Conservation (phyloP, 164 flowering plant species). For the Vitis labrusca region DNA sequence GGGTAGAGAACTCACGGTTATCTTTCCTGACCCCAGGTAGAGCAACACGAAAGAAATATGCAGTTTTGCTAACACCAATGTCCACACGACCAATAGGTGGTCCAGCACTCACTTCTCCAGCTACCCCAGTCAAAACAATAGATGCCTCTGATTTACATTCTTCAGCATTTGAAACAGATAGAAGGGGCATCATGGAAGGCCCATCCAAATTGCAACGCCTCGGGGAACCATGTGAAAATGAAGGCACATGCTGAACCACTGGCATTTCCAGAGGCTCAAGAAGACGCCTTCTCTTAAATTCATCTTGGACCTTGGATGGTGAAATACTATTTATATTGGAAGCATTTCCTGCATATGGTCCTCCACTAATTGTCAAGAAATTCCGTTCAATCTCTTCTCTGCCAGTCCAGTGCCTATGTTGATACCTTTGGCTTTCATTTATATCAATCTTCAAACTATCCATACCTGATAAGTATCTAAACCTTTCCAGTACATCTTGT, state of each 20-base stretch:
- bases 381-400: constrained; percentile 4
- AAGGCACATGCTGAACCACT: constrained; percentile 2
- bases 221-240: background rate
- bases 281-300: constrained; percentile 8
- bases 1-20: constrained; percentile 22
- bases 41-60: constrained; percentile 64
- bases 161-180: constrained; percentile 21
- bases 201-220: constrained; percentile 14
- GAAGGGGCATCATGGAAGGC: constrained; percentile 29
- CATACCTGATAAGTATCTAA: constrained; percentile 22
- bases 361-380: constrained; percentile 3
- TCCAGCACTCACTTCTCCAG: constrained; percentile 39
- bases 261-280: constrained; percentile 12
- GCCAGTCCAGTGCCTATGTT: constrained; percentile 11
- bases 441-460: constrained; percentile 22
- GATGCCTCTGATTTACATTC: constrained; percentile 13
- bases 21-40: constrained; percentile 64
- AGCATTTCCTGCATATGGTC: background rate
- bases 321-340: constrained; percentile 4
- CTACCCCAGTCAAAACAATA: constrained; percentile 42
- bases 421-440: constrained; percentile 14
- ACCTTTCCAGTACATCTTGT: constrained; percentile 23
- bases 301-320: constrained; percentile 11
- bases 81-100: constrained; percentile 64
- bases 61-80: constrained; percentile 48